These are phyloP conservation scores for Actinomortierella ambigua DNA, from an alignment of 371 early-diverging fungal genomes.

Conservation along the genomic window DNA sequence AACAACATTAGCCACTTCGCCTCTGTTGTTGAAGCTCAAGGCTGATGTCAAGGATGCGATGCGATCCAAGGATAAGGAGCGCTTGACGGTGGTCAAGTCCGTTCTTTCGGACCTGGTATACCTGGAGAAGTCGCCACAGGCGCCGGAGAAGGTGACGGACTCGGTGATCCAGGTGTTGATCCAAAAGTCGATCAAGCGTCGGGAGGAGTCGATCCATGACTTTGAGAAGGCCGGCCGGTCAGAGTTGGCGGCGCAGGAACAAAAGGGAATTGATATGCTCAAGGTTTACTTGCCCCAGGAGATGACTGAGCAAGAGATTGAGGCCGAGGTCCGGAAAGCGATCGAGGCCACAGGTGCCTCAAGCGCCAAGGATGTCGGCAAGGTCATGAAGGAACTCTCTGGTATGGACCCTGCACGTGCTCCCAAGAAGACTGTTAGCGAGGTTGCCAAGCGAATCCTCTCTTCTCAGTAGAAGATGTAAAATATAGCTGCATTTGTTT, in stretches of 20 bases:
- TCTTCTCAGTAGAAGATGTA: too few relatives aligned
- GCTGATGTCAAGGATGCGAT: conserved; percentile 76
- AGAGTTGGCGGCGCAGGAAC: conserved; percentile 71
- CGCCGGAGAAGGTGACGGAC: conserved; percentile 40
- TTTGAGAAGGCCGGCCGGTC: conserved; percentile 65
- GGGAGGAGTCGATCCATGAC: conserved; percentile 70
- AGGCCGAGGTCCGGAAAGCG: conserved; percentile 54
- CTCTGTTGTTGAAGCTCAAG: conserved; percentile 54
- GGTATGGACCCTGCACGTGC: conserved; percentile 61
- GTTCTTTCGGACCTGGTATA: conserved; percentile 65
- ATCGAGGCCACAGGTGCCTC: conserved; percentile 62
- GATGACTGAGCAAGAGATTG: conserved; percentile 71
- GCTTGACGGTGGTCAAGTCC: conserved; percentile 70
- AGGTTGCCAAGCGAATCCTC: conserved; percentile 62
- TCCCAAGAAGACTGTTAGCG: conserved; percentile 69
- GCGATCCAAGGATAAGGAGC: conserved; percentile 70
- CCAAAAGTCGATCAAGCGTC: conserved; percentile 74
- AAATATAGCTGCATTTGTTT: too few relatives aligned
- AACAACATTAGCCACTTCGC: conserved; percentile 18
- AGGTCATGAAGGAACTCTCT: conserved; percentile 77
- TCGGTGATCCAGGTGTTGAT: conserved; percentile 62
- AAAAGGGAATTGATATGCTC: conserved; percentile 64
- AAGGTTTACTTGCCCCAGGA: conserved; percentile 71
- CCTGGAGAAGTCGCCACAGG: conserved; percentile 66
- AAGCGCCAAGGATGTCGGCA: conserved; percentile 70